Conservation (phyloP, 805 yeast genomes). For the Cyberlindnera euphorbiiphila region DNA sequence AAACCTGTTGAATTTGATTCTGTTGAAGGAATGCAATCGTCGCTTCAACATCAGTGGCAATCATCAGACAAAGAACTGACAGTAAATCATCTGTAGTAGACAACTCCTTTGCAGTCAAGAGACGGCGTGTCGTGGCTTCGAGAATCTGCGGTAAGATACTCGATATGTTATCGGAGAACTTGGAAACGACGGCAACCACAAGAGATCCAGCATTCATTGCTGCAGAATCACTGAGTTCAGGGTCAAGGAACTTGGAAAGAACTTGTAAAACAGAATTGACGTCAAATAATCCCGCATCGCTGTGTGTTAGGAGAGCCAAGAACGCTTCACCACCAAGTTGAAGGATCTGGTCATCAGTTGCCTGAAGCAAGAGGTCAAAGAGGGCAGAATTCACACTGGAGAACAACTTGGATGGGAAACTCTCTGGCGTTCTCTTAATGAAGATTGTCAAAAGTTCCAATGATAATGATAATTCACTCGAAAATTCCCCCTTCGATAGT, state of each 20-base stretch:
- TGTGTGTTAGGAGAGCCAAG: conserved; percentile 49
- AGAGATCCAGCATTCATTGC: conserved; percentile 72
- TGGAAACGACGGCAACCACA: conserved; percentile 54
- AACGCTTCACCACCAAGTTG: conserved; percentile 77
- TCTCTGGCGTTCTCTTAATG: conserved; percentile 40
- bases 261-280: conserved; percentile 47
- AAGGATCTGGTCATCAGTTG: conserved; percentile 72
- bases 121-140: conserved; percentile 62
- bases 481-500: conserved; percentile 39
- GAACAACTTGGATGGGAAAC: conserved; percentile 39
- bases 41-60: conserved; percentile 55
- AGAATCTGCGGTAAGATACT: conserved; percentile 26
- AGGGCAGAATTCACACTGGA: conserved; percentile 41
- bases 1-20: conserved; percentile 47
- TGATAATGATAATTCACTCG: conserved; percentile 56
- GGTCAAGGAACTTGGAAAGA: conserved; percentile 65
- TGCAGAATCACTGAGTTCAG: conserved; percentile 73
- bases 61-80: conserved; percentile 69
- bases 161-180: conserved; percentile 35
- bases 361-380: conserved; percentile 28
- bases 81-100: conserved; percentile 74
- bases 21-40: conserved; percentile 57
- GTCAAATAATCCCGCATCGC: conserved; percentile 21
- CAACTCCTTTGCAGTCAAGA: conserved; percentile 62
- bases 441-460: conserved; percentile 53